Percentiles rank a stretch among this genome's conserved stretches.
Conservation (phyloP, 257 asterid genomes). For the Solanum pinnatisectum region DNA sequence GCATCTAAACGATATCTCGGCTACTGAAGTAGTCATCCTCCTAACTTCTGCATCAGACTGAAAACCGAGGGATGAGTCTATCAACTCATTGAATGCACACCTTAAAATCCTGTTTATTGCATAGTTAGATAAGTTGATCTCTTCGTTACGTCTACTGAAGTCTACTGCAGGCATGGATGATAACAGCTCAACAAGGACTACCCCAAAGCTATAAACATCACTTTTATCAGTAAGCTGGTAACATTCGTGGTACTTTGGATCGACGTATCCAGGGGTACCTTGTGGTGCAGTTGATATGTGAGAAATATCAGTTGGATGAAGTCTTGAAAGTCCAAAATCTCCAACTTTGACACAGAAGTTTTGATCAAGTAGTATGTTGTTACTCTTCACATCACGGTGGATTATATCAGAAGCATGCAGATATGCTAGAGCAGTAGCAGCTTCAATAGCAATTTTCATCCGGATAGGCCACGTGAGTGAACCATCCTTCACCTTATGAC, state of each 20-base stretch:
- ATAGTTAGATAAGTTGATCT: conserved; percentile 5
- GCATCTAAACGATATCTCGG: not conserved
- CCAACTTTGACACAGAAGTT: conserved; percentile 10
- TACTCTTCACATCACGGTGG: conserved; percentile 14
- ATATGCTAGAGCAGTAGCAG: conserved; percentile 7
- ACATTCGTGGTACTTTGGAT: conserved; percentile 11
- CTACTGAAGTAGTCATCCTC: conserved; percentile 1
- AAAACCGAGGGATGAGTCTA: conserved; percentile 1
- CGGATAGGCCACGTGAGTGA: conserved; percentile 10
- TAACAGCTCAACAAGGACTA: conserved; percentile 9
- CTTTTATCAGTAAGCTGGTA: conserved; percentile 12
- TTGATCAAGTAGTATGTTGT: conserved; percentile 10
- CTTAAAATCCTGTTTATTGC: conserved; percentile 5
- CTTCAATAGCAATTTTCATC: conserved; percentile 7
- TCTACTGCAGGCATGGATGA: conserved; percentile 10
- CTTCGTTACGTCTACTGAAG: not conserved
- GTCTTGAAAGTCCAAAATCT: conserved; percentile 12
- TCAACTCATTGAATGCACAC: not conserved
- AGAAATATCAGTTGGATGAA: not conserved
- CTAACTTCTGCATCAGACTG: not conserved
- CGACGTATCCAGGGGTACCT: conserved; percentile 11
- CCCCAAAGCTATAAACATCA: conserved; percentile 15
- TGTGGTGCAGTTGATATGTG: conserved; percentile 15
- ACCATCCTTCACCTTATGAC: not conserved
- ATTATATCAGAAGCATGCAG: conserved; percentile 12